Conservation (phyloP, 2,329 filamentous ascomycete species). For the Chaetothyriales sp. region DNA sequence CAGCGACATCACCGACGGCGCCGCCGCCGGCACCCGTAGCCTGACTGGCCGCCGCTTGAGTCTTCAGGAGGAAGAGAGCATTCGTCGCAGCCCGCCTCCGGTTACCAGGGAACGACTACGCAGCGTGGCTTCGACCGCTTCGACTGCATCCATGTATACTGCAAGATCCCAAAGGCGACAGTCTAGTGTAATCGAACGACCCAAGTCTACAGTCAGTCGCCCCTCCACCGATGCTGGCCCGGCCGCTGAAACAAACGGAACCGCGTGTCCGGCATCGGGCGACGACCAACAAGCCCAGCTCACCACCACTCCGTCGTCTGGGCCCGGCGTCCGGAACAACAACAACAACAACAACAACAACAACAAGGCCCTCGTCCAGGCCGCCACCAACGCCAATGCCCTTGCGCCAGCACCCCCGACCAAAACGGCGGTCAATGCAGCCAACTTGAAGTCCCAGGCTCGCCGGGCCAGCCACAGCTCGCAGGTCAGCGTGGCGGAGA, state of each 20-base stretch:
- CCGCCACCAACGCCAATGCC: conserved; percentile 6
- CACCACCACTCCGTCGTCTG: not conserved
- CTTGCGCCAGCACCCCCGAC: conserved; percentile 12
- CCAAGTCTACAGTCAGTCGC: not conserved
- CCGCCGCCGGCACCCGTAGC: not conserved
- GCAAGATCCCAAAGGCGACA: not conserved
- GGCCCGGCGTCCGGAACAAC: not conserved
- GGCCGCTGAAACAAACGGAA: no score
- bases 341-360: conserved; percentile 2
- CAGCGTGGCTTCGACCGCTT: not conserved
- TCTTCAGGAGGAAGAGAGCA: not conserved
- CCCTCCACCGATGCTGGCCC: not conserved
- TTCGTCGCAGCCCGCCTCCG: not conserved
- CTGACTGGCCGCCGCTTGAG: not conserved
- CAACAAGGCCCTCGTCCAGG: conserved; percentile 8
- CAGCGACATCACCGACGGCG: conserved; percentile 15
- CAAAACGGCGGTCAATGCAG: conserved; percentile 6
- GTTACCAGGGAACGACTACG: not conserved
- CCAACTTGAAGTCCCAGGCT: conserved; percentile 3
- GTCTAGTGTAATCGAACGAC: not conserved
- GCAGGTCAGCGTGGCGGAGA: not conserved
- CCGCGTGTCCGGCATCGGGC: no score
- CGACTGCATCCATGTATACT: not conserved
- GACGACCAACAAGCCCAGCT: not conserved
- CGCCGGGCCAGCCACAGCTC: conserved; percentile 6